A percentile compares a stretch with the other conserved stretches of the same genome.
phyloP scores from a whole-genome alignment of 2,329 filamentous ascomycete species.

The Canariomyces notabilis region DNA sequence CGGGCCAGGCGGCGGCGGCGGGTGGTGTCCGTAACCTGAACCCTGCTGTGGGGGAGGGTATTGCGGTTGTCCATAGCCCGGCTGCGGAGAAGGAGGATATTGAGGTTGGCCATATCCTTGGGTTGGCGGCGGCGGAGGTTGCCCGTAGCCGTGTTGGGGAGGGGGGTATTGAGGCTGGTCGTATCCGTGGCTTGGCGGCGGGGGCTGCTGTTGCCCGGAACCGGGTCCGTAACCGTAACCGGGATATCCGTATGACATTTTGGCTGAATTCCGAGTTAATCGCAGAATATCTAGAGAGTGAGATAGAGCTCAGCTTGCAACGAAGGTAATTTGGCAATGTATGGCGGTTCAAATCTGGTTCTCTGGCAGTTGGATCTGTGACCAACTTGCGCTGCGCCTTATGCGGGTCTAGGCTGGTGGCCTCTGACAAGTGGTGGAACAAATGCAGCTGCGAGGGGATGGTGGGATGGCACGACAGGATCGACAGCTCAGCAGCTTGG shows the following conservation, averaged over 20 bases:
- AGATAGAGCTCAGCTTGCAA: not conserved
- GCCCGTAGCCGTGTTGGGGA: conserved; percentile 15
- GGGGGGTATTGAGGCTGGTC: too few species aligned
- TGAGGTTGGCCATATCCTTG: not conserved
- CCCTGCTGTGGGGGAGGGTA: conserved; percentile 19
- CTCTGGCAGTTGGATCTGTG: too few species aligned
- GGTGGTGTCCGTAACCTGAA: conserved; percentile 19
- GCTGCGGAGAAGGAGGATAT: too few species aligned
- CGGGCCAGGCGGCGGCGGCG: conserved; percentile 7
- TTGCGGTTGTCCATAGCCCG: conserved; percentile 15
- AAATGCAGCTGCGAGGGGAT: too few species aligned
- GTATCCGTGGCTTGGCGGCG: conserved; percentile 1
- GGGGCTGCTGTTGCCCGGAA: conserved; percentile 5
- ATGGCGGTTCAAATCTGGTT: too few species aligned
- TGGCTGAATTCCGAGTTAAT: not conserved
- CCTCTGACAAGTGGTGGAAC: too few species aligned
- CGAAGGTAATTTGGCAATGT: not conserved
- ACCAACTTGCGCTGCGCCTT: too few species aligned
- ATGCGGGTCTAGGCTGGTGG: too few species aligned
- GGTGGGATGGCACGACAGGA: too few species aligned
- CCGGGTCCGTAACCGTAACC: conserved; percentile 20
- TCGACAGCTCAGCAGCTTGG: too few species aligned
- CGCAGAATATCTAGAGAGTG: not conserved
- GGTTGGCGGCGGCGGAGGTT: conserved; percentile 15
- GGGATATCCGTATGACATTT: conserved; percentile 24